Conservation (phyloP, 202 grass and related monocot species). For the Zoysia matrella region DNA sequence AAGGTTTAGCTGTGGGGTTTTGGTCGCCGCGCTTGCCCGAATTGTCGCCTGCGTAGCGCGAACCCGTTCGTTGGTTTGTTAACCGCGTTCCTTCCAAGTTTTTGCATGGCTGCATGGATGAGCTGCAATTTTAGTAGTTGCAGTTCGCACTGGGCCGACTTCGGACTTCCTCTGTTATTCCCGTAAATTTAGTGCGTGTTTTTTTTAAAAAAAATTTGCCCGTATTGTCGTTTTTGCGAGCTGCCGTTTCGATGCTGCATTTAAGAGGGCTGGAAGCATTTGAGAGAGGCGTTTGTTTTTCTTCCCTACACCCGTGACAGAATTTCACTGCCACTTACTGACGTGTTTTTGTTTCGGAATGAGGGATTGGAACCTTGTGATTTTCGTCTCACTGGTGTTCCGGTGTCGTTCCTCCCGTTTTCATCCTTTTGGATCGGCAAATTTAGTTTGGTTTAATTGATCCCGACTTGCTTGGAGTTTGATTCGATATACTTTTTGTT, state of each 20-base stretch:
- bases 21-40: slow-evolving; percentile 18
- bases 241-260: slow-evolving; percentile 9
- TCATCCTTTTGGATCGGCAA: background rate
- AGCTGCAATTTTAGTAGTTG: slow-evolving; percentile 12
- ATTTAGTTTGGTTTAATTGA: slow-evolving; percentile 33
- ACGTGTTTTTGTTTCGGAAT: slow-evolving; percentile 21
- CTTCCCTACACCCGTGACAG: background rate
- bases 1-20: slow-evolving; percentile 11
- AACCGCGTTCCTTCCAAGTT: slow-evolving; percentile 23
- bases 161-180: background rate
- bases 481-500: background rate
- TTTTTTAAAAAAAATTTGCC: slow-evolving; percentile 16
- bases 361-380: background rate
- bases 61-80: background rate
- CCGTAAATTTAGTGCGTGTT: slow-evolving; percentile 6
- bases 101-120: slow-evolving; percentile 17
- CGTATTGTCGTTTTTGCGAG: slow-evolving; percentile 24
- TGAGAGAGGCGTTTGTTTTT: slow-evolving; percentile 6
- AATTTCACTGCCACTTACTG: slow-evolving; percentile 30
- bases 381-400: background rate
- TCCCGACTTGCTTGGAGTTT: background rate
- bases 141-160: background rate
- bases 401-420: background rate
- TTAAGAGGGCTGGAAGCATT: slow-evolving; percentile 29
- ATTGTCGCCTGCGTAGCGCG: slow-evolving; percentile 2